These are phyloP conservation scores for Colletotrichum sp. DNA, from an alignment of 2,329 filamentous ascomycete genomes.

Conservation along the genomic window DNA sequence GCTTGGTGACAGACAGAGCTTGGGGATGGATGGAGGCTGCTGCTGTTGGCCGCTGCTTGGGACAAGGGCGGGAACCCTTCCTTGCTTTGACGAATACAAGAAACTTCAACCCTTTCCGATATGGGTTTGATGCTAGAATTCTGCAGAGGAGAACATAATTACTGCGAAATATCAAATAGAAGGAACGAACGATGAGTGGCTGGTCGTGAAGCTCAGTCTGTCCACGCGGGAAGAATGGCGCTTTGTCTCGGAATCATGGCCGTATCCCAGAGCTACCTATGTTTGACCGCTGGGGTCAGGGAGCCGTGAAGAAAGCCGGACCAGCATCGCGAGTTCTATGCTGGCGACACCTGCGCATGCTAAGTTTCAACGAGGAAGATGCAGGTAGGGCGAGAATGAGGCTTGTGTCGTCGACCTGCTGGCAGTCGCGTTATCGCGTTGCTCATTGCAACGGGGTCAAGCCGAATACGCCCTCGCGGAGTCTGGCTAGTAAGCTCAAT, in stretches of 20 bases:
- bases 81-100: background rate
- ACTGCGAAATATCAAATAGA: background rate
- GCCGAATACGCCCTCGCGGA: background rate
- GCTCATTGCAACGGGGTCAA: background rate
- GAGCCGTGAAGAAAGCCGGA: background rate
- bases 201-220: background rate
- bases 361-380: background rate
- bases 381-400: background rate
- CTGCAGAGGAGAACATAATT: background rate
- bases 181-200: background rate
- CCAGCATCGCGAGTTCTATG: background rate
- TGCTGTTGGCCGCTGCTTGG: background rate
- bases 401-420: background rate
- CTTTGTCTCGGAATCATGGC: background rate
- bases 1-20: slow-evolving; percentile 8
- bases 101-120: background rate
- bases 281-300: background rate
- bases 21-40: background rate
- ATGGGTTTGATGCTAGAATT: background rate
- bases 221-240: background rate
- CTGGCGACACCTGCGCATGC: background rate
- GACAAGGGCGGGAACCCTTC: background rate
- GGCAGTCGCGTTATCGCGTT: background rate
- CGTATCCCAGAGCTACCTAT: background rate
- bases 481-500: background rate